These are phyloP conservation scores for Crithidia bombi DNA, from an alignment of 208 protist species.

Conservation along the genomic window DNA sequence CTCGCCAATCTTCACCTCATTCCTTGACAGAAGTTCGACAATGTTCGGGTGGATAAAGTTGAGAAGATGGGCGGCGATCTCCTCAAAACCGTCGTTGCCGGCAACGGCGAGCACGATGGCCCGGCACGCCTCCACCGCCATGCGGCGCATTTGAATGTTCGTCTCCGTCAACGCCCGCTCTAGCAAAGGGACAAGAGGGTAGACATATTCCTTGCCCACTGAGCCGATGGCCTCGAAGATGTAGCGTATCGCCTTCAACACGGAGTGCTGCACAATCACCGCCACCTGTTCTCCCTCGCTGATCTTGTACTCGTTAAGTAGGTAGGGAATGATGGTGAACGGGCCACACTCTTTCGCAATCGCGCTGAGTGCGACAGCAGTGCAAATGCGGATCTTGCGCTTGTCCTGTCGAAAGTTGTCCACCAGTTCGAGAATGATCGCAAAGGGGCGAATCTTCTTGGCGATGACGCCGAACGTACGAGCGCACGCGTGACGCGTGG, in stretches of 20 bases:
- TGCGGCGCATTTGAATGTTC: slow-evolving; percentile 98
- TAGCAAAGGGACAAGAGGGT: slow-evolving; percentile 97
- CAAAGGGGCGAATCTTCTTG: slow-evolving; percentile 98
- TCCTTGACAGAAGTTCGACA: slow-evolving; percentile 98
- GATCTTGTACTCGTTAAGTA: slow-evolving; percentile 99
- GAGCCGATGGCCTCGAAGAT: slow-evolving; percentile 99
- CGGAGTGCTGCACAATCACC: slow-evolving; percentile 96
- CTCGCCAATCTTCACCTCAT: slow-evolving; percentile 72
- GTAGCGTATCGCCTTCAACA: slow-evolving; percentile 99
- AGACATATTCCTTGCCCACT: slow-evolving; percentile 98
- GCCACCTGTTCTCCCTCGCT: slow-evolving; percentile 97
- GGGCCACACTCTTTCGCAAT: slow-evolving; percentile 98
- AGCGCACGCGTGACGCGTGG: slow-evolving; percentile 95
- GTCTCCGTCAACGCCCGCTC: slow-evolving; percentile 99
- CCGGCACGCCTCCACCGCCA: slow-evolving; percentile 97
- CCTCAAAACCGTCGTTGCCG: slow-evolving; percentile 80
- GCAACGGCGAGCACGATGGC: slow-evolving; percentile 93
- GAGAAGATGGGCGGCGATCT: slow-evolving; percentile 98
- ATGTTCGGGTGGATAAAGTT: slow-evolving; percentile 99
- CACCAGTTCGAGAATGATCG: slow-evolving; percentile 98
- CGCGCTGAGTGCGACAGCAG: slow-evolving; percentile 99
- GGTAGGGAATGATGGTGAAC: slow-evolving; percentile 98
- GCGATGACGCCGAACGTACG: slow-evolving; percentile 99
- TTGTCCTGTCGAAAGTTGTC: slow-evolving; percentile 99
- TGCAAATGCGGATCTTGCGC: slow-evolving; percentile 99